Conservation (phyloP, 345 rosid species). For the Barbarea vulgaris region DNA sequence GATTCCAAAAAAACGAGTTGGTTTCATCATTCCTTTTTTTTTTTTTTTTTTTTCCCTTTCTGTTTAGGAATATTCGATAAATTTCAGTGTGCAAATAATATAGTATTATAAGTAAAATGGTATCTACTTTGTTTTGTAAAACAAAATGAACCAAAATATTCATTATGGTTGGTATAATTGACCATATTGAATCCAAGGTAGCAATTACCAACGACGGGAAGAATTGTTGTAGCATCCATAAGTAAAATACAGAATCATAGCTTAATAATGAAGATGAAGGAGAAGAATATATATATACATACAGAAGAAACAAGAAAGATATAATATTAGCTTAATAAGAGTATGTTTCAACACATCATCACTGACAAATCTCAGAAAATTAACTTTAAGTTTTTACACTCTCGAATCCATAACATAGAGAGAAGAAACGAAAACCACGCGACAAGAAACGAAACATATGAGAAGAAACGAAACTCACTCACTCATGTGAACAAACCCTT, state of each 20-base stretch:
- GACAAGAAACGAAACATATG: background rate
- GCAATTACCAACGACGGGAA: too few species aligned
- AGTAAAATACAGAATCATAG: background rate
- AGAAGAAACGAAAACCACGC: background rate
- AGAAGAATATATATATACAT: background rate
- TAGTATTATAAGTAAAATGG: background rate
- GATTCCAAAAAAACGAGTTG: background rate
- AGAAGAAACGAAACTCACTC: constrained; percentile 8
- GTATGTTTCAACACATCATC: constrained; percentile 13
- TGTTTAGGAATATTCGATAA: background rate
- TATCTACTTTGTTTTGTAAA: too few species aligned
- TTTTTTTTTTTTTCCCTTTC: too few species aligned
- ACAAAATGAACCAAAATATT: background rate
- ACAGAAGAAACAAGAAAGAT: constrained; percentile 5
- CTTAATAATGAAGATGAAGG: background rate
- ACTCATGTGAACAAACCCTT: constrained; percentile 21
- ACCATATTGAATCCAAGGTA: background rate
- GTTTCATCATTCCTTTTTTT: too few species aligned
- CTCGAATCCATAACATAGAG: constrained; percentile 5
- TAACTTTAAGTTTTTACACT: constrained; percentile 12
- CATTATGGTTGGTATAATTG: background rate
- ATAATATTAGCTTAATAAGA: constrained; percentile 21
- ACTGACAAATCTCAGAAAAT: constrained; percentile 22
- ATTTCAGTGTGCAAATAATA: background rate
- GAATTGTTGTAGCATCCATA: background rate